Evolutionary conservation across 192 early-diverging fungal genomes (phyloP).

Genomic region (Kappamyces sp.): DNA sequence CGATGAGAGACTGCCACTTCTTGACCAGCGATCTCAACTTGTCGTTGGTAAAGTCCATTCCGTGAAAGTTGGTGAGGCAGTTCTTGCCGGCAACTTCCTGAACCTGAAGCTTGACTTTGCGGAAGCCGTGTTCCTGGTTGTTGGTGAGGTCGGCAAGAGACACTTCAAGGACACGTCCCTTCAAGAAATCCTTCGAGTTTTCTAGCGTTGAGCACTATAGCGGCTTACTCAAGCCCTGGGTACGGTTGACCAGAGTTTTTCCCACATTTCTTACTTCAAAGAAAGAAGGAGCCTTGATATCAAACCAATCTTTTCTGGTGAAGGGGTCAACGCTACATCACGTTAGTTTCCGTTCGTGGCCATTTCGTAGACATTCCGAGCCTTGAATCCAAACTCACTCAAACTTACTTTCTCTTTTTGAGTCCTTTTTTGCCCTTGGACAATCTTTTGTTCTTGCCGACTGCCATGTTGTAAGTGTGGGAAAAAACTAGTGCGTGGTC

Average conservation of each 20-base stretch:
- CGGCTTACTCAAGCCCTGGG: constrained; percentile 93
- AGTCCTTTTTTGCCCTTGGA: constrained; percentile 98
- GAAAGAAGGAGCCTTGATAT: constrained; percentile 96
- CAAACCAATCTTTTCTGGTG: constrained; percentile 99
- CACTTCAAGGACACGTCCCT: constrained; percentile 93
- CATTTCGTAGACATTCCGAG: constrained; percentile 8
- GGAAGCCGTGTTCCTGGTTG: constrained; percentile 81
- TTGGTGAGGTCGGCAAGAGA: constrained; percentile 96
- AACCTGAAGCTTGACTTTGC: constrained; percentile 96
- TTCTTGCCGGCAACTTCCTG: constrained; percentile 98
- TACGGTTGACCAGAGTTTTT: constrained; percentile 99
- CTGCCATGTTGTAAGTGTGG: constrained; percentile 39
- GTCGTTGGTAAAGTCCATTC: constrained; percentile 99
- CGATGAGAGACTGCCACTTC: constrained; percentile 99
- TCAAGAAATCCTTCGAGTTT: constrained; percentile 92
- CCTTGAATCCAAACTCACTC: not conserved
- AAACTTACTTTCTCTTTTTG: constrained; percentile 95
- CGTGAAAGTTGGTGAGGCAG: constrained; percentile 99
- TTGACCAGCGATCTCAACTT: constrained; percentile 99
- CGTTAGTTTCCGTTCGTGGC: not conserved
- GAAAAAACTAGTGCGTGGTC: too few relatives aligned
- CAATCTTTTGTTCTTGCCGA: constrained; percentile 89
- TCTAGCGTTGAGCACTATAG: constrained; percentile 27
- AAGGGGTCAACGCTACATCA: constrained; percentile 88
- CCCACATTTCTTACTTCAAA: constrained; percentile 92